phyloP scores from a whole-genome alignment of 305 asterid species.

The Solanum hybrid region DNA sequence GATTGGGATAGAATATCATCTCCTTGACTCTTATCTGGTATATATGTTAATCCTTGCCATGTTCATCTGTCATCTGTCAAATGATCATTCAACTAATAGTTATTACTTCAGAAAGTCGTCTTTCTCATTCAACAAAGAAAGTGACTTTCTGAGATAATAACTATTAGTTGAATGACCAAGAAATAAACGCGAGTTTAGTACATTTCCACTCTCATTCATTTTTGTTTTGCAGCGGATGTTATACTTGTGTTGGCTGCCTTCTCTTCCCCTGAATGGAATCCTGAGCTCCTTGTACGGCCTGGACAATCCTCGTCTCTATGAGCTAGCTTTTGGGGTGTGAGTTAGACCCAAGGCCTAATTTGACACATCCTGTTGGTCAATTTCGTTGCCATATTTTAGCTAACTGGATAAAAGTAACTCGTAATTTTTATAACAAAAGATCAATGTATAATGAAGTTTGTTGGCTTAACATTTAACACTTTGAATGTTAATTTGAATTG shows the following conservation, averaged over 20 bases:
- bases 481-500: not conserved
- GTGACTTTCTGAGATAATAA: not conserved
- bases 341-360: not conserved
- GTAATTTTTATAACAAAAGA: not conserved
- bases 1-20: not conserved
- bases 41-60: not conserved
- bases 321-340: not conserved
- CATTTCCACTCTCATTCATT: not conserved
- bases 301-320: not conserved
- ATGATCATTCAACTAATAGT: not conserved
- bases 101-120: not conserved
- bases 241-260: not conserved
- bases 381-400: not conserved
- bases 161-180: not conserved
- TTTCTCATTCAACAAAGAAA: not conserved
- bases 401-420: not conserved
- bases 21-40: not conserved
- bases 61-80: not conserved
- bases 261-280: not conserved
- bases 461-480: not conserved
- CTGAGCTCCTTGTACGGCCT: not conserved
- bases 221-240: not conserved
- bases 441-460: not conserved
- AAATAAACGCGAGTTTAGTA: not conserved
- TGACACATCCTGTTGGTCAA: not conserved